Base-by-base conservation (phyloP, 1,284 basidiomycete genomes). In the Inonotus hispidus region DNA sequence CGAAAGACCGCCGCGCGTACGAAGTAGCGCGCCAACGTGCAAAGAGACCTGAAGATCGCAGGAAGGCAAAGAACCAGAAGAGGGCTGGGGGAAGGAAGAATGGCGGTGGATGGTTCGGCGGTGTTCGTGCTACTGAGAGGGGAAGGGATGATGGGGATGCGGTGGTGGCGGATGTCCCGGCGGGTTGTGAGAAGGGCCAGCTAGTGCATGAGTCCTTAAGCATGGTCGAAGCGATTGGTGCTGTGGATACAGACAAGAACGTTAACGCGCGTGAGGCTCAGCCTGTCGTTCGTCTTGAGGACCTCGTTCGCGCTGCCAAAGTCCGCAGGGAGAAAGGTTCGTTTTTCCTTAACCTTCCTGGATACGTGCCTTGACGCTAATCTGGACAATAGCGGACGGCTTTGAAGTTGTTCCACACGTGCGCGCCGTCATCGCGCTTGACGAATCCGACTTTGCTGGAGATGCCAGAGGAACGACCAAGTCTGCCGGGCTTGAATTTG, bases 251-350 rank as follows among this genome's bases (percentile, higher is more conserved):
- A 19, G 45, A 47, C 5, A 29, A 46, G 35, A 47, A 38, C 3
- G 37, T 8, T 2, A 14, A 35, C 21, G 38, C 50, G 21, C 37
- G 43, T 13, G 32, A 57, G 38, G 38, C 38, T 39, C 45, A 23
- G 23, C 23, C 53, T 2, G 23, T 25, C 8, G 56, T 62, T 7
- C 41, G 46, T 19, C 58, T 63, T 35, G 58, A 56, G 32, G 58
- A 60, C 43, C 62, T 59, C 16, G 35, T 60, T 39, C 47, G 58
- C 29, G 19, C 21, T n/a, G 54, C 58, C 37, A 57, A 63, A 50
- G 58, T 60, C 35, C 53, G 54, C 29, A 60, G 57, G 55, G 46
- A 60, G 37, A 60, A 63, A 60, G 56, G 61, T 62, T 16, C 16
- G 53, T 16, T n/a, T 35, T 27, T 2, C 25, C 23, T 27, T 25